phyloP scores from a whole-genome alignment of 768 basidiomycete species.

The Mycena galericulata region DNA sequence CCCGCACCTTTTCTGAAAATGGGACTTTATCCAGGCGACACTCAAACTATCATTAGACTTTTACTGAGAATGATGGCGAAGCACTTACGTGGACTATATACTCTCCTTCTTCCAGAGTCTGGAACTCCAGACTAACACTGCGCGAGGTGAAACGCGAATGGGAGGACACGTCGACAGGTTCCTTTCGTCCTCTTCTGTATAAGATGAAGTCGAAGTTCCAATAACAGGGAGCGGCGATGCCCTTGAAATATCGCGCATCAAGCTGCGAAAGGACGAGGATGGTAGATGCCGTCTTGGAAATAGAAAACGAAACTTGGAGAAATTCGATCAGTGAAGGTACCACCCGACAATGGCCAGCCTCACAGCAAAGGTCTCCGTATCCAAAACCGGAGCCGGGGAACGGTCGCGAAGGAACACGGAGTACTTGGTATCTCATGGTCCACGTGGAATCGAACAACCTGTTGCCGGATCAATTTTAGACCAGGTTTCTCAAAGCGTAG shows the following conservation, averaged over 20 bases:
- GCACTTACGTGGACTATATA: conserved; percentile 34
- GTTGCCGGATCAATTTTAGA: background rate
- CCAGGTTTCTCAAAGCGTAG: background rate
- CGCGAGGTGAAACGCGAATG: conserved; percentile 39
- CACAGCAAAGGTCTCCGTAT: conserved; percentile 34
- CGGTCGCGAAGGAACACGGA: conserved; percentile 25
- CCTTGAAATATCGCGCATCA: conserved; percentile 46
- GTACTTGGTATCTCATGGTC: conserved; percentile 26
- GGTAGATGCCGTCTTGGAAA: conserved; percentile 37
- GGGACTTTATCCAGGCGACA: conserved; percentile 33
- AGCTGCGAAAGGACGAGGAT: conserved; percentile 48
- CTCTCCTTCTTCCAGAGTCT: conserved; percentile 23
- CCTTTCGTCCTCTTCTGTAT: conserved; percentile 39
- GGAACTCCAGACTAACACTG: conserved; percentile 39
- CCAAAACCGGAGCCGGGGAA: conserved; percentile 24
- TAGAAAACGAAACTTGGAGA: conserved; percentile 42
- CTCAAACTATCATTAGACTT: background rate
- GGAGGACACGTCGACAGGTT: conserved; percentile 32
- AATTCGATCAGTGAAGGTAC: background rate
- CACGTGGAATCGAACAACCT: conserved; percentile 31
- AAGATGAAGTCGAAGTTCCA: conserved; percentile 48
- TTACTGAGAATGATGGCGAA: background rate
- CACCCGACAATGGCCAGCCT: background rate
- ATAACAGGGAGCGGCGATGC: conserved; percentile 36
- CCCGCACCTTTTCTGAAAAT: conserved; percentile 22